Evolutionary conservation across 1,284 basidiomycete genomes (phyloP), one percentile per base, ranked within the genome.

Genomic region (Neotropicomus parvogracilis): DNA sequence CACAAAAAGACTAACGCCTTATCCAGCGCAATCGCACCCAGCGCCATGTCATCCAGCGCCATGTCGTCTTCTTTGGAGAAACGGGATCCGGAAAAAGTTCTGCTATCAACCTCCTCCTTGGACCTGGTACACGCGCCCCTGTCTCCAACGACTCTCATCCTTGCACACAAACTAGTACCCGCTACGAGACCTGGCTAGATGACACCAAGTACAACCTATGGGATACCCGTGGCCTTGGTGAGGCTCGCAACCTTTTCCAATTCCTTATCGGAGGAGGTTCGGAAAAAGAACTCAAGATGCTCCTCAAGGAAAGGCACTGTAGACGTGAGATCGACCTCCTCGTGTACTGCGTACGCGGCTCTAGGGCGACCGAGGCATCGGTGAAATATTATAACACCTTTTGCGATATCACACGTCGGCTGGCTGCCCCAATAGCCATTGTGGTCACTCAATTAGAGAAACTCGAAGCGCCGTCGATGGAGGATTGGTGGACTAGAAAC

Each of bases 141-240:
- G 41, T 54, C 31, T 63, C 65, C 16, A 52, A 50, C 11, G 53
- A 52, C 24, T 26, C 54, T 16, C 37, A 13, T 1, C 53, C 52
- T 12, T 67, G 66, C 39, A 68, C 66, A n/a, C 40, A 35, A 40
- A 20, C 0, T 3, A 48, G 3, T n/a, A 12, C 26, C 3, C 3
- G 11, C 29, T 67, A 65, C 20, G 29, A 50, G 36, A 48, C 35
- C 35, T 50, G 13, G 6, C 32, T 66, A 2, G 10, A 38, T 6
- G 47, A 40, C 10, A 29, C 7, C 2, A 28, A 11, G 24, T 68
- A 46, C 32, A 49, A 16, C 1, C 40, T 64, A 1, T 68, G 65
- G 59, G 63, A 64, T 32, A 68, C 63, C n/a, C 62, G 60, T 35
- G 63, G 63, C 19, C 57, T 64, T 4, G 44, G 60, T 16, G 59